Conservation (phyloP, 1,139 yeast species). For the Pichiaceae sp. region DNA sequence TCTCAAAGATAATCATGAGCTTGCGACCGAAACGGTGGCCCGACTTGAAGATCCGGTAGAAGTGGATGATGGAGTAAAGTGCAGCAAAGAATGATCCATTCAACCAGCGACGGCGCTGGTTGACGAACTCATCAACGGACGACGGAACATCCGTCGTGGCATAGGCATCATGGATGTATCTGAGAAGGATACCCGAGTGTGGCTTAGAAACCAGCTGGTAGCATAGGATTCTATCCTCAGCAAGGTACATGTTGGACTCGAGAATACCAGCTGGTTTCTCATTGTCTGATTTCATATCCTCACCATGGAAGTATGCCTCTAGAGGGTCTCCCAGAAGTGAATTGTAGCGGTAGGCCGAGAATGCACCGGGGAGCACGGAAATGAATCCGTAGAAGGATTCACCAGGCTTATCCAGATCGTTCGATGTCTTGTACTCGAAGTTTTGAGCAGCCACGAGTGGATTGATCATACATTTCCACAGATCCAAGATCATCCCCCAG, state of each 20-base stretch:
- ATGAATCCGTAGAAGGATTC: slow-evolving; percentile 79
- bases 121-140: slow-evolving; percentile 56
- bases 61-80: slow-evolving; percentile 62
- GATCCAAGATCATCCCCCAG: slow-evolving; percentile 15
- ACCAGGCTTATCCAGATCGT: slow-evolving; percentile 75
- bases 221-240: slow-evolving; percentile 78
- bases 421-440: slow-evolving; percentile 78
- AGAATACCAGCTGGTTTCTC: slow-evolving; percentile 53
- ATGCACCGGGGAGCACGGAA: slow-evolving; percentile 79
- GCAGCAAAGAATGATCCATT: slow-evolving; percentile 85
- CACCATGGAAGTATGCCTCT: slow-evolving; percentile 76
- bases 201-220: slow-evolving; percentile 74
- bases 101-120: slow-evolving; percentile 79
- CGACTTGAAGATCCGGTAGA: slow-evolving; percentile 60
- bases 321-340: slow-evolving; percentile 74
- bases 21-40: slow-evolving; percentile 56
- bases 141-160: slow-evolving; percentile 87
- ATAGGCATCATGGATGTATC: slow-evolving; percentile 67
- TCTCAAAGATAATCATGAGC: slow-evolving; percentile 56
- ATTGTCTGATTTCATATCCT: slow-evolving; percentile 50
- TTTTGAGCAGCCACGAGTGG: slow-evolving; percentile 82
- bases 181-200: slow-evolving; percentile 49
- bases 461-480: slow-evolving; percentile 38
- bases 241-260: slow-evolving; percentile 74
- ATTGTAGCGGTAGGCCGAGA: slow-evolving; percentile 70